Base-by-base conservation (phyloP, 345 rosid species). In the Atalantia buxifolia region DNA sequence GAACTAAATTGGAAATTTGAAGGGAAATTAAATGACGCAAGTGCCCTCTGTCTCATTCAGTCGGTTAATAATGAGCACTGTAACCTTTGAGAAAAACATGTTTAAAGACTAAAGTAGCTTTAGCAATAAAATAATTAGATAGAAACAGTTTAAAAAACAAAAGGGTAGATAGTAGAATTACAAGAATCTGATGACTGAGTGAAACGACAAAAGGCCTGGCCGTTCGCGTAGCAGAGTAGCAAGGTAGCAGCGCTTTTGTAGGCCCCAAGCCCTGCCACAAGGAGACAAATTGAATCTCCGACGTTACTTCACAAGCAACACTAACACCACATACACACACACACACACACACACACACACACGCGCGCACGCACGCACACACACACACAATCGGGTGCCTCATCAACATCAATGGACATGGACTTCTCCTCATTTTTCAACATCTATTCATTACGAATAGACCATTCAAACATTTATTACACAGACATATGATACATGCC, bases 201-300 rank as follows among this genome's bases (percentile, higher is more conserved):
- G 55, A 82, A 69, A 84, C 78, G 84, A 80, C 85, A 86, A 78
- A 72, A 61, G 64, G 64, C 9, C 12, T 40, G 16, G 18, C n/a
- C 69, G 31, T 19, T 45, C 27, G 25, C 74, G 38, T 21, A 76
- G 81, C 77, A 68, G 73, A 57, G 25, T 10, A 74, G 75, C 9
- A 31, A 70, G 33, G 81, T 22, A 53, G 82, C 77, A 85, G 86
- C 83, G 69, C 30, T 76, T 79, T 85, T 73, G 85, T 66, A 76
- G 90, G 86, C 31, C 85, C 88, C 66, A 18, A 28, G 56, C 76
- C 25, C 67, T 45, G 83, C 31, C 84, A 74, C 31, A 68, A 77
- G 76, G 27, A 74, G 88, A 87, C 90, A 87, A 55, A 77, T 63
- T 83, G 75, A 81, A 79, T 77, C 79, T 83, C 73, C 57, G 16